Evolutionary conservation across 306 rosid species (phyloP).

Genomic region (Oxytropis ochrocephala): DNA sequence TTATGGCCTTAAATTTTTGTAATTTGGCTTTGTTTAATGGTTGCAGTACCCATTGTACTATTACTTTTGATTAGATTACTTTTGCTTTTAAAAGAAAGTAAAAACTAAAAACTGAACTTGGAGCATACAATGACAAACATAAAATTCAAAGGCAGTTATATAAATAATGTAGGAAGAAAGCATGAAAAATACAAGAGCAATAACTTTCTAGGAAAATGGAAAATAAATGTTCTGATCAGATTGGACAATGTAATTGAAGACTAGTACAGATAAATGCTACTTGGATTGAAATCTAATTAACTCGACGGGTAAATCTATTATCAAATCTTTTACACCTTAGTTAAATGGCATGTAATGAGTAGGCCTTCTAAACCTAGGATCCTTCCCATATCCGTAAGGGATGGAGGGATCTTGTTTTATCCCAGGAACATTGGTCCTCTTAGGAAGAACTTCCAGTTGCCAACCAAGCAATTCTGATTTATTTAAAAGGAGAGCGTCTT

Average conservation of each 20-base stretch:
- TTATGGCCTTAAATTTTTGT: no score
- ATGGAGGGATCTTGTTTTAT: conserved; percentile 89
- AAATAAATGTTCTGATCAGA: background rate
- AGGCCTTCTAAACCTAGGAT: conserved; percentile 73
- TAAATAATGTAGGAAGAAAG: background rate
- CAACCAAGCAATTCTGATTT: conserved; percentile 95
- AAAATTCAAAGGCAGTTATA: conserved; percentile 13
- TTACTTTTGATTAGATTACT: no score
- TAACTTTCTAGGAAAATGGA: background rate
- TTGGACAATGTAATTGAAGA: background rate
- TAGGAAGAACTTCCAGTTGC: conserved; percentile 85
- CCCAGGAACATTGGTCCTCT: conserved; percentile 95
- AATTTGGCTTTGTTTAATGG: no score
- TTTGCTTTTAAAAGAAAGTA: no score
- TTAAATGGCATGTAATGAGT: conserved; percentile 78
- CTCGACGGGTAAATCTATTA: conserved; percentile 15
- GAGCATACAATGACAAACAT: background rate
- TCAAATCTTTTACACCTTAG: conserved; percentile 19
- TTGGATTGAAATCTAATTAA: background rate
- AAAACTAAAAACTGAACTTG: conserved; percentile 11
- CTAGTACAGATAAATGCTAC: background rate
- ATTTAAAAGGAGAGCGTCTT: conserved; percentile 69
- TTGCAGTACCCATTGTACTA: no score
- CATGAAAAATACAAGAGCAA: background rate
- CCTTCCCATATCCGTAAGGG: conserved; percentile 92